phyloP scores from a whole-genome alignment of 2,329 filamentous ascomycete species.

The Moelleriella libera region DNA sequence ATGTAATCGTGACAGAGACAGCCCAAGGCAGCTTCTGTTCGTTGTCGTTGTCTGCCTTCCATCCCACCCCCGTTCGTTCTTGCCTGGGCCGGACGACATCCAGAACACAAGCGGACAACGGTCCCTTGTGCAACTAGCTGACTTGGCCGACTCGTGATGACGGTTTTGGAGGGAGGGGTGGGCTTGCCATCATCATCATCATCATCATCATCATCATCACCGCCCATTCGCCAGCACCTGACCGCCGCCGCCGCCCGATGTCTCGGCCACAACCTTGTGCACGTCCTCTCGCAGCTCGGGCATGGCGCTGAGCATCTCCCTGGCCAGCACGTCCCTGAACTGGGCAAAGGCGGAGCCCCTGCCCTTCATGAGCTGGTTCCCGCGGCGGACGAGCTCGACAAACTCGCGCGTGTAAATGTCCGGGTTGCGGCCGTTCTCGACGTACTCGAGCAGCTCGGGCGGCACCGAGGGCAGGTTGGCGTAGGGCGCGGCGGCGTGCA shows the following conservation, averaged over 20 bases:
- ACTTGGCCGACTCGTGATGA: too few species aligned
- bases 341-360: constrained; percentile 46
- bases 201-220: not conserved
- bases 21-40: too few species aligned
- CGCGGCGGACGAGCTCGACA: constrained; percentile 50
- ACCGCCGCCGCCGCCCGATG: constrained; percentile 15
- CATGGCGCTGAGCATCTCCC: constrained; percentile 41
- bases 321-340: constrained; percentile 49
- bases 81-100: too few species aligned
- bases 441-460: constrained; percentile 51
- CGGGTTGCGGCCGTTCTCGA: constrained; percentile 57
- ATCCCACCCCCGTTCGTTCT: too few species aligned
- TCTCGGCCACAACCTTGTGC: constrained; percentile 31
- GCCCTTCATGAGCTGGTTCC: constrained; percentile 53
- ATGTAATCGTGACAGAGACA: too few species aligned
- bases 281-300: constrained; percentile 45
- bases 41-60: too few species aligned
- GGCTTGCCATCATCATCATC: not conserved
- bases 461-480: constrained; percentile 36
- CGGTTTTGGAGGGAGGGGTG: too few species aligned
- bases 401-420: constrained; percentile 65
- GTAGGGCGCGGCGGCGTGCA: constrained; percentile 25
- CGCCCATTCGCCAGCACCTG: constrained; percentile 1
- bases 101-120: too few species aligned
- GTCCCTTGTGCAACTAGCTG: too few species aligned